Percentiles rank a stretch among this genome's conserved stretches.
Evolutionary conservation across 148 eudicot species (phyloP).

Genomic region (Chenopodium quinoa): DNA sequence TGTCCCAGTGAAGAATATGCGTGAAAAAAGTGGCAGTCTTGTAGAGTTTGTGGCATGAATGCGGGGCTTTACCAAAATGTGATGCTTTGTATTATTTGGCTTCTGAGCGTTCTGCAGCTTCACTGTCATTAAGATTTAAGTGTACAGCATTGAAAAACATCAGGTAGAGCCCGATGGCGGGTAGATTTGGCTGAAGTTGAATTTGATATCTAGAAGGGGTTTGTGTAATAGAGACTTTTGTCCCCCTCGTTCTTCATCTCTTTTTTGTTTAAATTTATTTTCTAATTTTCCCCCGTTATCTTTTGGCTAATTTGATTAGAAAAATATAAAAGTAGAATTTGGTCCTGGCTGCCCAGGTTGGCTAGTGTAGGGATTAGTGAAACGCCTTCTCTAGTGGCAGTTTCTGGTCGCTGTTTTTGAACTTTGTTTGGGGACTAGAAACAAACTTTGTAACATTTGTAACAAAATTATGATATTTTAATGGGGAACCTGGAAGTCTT

Average conservation of each 20-base stretch:
- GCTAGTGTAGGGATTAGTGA: constrained; percentile 48
- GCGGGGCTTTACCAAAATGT: constrained; percentile 31
- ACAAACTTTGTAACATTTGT: constrained; percentile 28
- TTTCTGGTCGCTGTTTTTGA: constrained; percentile 41
- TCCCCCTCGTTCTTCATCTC: constrained; percentile 15
- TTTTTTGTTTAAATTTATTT: background rate
- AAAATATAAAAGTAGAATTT: constrained; percentile 25
- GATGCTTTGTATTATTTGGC: constrained; percentile 19
- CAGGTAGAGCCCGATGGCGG: constrained; percentile 21
- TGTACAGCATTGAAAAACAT: constrained; percentile 60
- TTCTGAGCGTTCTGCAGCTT: constrained; percentile 28
- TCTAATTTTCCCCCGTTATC: background rate
- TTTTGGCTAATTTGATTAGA: constrained; percentile 15
- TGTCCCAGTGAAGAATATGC: constrained; percentile 44
- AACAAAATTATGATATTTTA: constrained; percentile 11
- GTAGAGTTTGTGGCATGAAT: constrained; percentile 33
- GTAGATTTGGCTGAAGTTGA: constrained; percentile 15
- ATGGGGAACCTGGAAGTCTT: constrained; percentile 1
- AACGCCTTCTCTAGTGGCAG: constrained; percentile 95
- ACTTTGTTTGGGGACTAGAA: constrained; percentile 13
- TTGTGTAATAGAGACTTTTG: constrained; percentile 33
- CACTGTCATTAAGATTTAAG: constrained; percentile 27
- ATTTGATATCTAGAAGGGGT: constrained; percentile 22
- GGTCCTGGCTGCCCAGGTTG: constrained; percentile 92
- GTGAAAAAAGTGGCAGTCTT: constrained; percentile 4